Base-by-base conservation (phyloP, 2,329 filamentous ascomycete species). In the Microsporum canis region DNA sequence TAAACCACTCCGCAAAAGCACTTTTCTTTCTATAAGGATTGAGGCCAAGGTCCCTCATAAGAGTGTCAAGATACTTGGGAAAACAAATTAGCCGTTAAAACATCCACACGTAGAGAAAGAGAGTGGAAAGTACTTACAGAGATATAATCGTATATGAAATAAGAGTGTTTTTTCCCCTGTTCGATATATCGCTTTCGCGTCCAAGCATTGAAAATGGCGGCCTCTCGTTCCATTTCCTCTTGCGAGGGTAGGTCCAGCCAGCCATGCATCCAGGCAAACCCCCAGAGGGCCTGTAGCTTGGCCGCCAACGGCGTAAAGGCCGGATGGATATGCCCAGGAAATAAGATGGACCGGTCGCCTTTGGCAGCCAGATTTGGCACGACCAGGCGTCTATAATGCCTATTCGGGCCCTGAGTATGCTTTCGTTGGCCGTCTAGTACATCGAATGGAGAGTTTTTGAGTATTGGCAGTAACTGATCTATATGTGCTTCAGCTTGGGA, bases 251-350 rank as follows among this genome's bases (percentile, higher is more conserved):
- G 33, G 12, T 70, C 66, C 29, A 67, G 27, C 23, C 64, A 33
- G 4, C 67, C 70, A 7, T 68, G 65, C 29, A 74, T 59, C 56
- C 65, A 74, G 1, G 66, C 59, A 6, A 67, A 63, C 2, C 65
- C 70, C 71, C 71, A 74, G 12, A 74, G 65, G 0, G 71, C 64
- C 60, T 73, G 70, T 1, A 70, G 51, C 61, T 71, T 69, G 3
- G 66, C 64, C 3, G 70, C 63, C 0, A 69, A 41, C 1, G 71
- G 69, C 0, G 69, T 72, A 53, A 69, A 67, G 4, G 68, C 65
- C 0, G 68, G 62, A 62, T 72, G 69, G 14, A 72, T 69, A 39
- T 68, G 62, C 3, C 72, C 73, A 1, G 68, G 69, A 60, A 75
- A 69, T 47, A 67, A 56, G 14, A 76, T 65, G 0, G 69, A 71